These are phyloP conservation scores for Starmerella bombicola DNA, from an alignment of 805 yeast genomes.

Conservation along the genomic window DNA sequence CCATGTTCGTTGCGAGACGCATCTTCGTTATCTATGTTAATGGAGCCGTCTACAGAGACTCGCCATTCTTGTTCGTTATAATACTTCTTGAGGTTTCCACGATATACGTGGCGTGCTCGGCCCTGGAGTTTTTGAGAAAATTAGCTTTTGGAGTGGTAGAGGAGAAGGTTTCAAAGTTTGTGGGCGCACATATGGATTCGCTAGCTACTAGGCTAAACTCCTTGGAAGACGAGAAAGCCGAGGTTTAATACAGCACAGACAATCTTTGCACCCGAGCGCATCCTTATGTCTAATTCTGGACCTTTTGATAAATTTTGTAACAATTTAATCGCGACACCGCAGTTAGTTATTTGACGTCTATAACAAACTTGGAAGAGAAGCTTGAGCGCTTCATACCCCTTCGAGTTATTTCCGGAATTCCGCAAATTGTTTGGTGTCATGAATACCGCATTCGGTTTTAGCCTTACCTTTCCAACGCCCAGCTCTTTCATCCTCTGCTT, in stretches of 20 bases:
- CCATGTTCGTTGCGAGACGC: constrained; percentile 2
- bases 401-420: constrained; percentile 35
- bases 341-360: no score
- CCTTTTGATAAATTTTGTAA: no score
- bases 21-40: constrained; percentile 7
- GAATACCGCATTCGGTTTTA: constrained; percentile 94
- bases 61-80: constrained; percentile 6
- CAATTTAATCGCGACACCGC: no score
- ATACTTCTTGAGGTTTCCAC: constrained; percentile 3
- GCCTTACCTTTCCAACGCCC: constrained; percentile 92
- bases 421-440: constrained; percentile 63
- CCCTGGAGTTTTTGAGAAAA: constrained; percentile 8
- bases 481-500: constrained; percentile 91
- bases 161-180: background rate
- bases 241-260: no score
- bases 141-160: constrained; percentile 6
- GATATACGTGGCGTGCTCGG: constrained; percentile 7
- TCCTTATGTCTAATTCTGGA: no score
- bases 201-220: no score
- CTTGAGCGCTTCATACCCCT: no score
- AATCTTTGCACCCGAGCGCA: no score
- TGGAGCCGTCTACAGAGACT: constrained; percentile 1
- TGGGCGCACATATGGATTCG: background rate
- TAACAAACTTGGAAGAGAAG: no score
- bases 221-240: no score